Conservation (phyloP, 257 asterid genomes). For the Lavandula angustifolia region DNA sequence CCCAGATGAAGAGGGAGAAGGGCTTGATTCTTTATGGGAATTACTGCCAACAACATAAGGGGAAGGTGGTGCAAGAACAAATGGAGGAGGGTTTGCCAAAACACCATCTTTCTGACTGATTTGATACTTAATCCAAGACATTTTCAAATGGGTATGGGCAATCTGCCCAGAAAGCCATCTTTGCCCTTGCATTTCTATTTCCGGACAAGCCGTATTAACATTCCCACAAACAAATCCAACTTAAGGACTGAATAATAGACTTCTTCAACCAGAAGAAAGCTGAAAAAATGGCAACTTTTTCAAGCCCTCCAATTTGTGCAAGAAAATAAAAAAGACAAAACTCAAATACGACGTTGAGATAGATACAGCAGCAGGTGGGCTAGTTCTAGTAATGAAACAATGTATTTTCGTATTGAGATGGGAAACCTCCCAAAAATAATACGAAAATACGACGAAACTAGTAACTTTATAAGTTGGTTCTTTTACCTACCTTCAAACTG, state of each 20-base stretch:
- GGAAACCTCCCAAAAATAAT: slow-evolving; percentile 28
- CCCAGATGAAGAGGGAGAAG: slow-evolving; percentile 51
- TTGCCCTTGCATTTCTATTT: slow-evolving; percentile 42
- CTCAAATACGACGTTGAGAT: slow-evolving; percentile 6
- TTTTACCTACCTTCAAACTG: slow-evolving; percentile 63
- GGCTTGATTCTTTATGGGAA: slow-evolving; percentile 43
- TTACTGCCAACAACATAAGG: slow-evolving; percentile 30
- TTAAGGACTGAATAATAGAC: slow-evolving; percentile 31
- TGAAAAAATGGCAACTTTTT: slow-evolving; percentile 4
- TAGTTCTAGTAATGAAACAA: slow-evolving; percentile 32
- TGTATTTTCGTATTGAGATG: slow-evolving; percentile 28
- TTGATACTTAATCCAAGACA: slow-evolving; percentile 49
- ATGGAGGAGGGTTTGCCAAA: slow-evolving; percentile 44
- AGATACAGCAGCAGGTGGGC: slow-evolving; percentile 30
- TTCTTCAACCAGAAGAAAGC: slow-evolving; percentile 19
- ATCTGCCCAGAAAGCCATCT: slow-evolving; percentile 43
- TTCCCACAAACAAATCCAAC: slow-evolving; percentile 19
- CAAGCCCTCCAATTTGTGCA: slow-evolving; percentile 21
- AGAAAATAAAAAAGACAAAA: not conserved
- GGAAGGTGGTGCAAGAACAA: slow-evolving; percentile 43
- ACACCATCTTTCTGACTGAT: slow-evolving; percentile 38
- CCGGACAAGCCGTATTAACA: slow-evolving; percentile 37
- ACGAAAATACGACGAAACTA: slow-evolving; percentile 43
- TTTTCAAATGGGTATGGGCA: slow-evolving; percentile 46
- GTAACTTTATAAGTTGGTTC: slow-evolving; percentile 36